Evolutionary conservation across 306 rosid genomes (phyloP).

Genomic region (Begonia fuchsioides): DNA sequence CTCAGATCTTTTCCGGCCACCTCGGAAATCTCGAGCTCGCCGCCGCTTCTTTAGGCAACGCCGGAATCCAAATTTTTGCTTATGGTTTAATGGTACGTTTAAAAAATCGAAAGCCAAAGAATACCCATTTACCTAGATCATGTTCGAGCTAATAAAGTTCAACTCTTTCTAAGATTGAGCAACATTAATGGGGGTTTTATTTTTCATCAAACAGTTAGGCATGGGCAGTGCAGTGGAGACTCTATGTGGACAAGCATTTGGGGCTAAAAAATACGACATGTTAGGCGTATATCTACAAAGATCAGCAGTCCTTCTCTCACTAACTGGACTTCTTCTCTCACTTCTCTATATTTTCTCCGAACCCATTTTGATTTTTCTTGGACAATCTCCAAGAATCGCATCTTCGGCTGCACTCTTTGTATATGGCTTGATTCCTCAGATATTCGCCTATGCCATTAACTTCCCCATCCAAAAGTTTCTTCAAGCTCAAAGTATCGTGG

Average conservation of each 20-base stretch:
- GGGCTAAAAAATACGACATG: conserved; percentile 47
- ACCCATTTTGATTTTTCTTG: conserved; percentile 26
- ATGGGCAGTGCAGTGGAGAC: conserved; percentile 93
- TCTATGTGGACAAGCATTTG: conserved; percentile 65
- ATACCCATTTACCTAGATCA: no score
- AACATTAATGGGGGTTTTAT: no score
- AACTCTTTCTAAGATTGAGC: no score
- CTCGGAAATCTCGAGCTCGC: conserved; percentile 69
- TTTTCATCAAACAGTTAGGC: conserved; percentile 29
- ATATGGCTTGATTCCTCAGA: conserved; percentile 64
- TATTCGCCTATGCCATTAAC: conserved; percentile 57
- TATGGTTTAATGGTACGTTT: conserved; percentile 60
- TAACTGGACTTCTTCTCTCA: conserved; percentile 35
- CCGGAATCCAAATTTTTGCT: conserved; percentile 56
- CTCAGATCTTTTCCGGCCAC: conserved; percentile 61
- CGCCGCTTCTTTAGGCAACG: conserved; percentile 68
- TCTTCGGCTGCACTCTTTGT: conserved; percentile 40
- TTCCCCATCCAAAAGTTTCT: conserved; percentile 75
- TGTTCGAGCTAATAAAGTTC: no score
- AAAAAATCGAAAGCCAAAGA: no score
- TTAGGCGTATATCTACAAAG: conserved; percentile 57
- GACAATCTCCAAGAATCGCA: conserved; percentile 23
- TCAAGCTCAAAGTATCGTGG: conserved; percentile 59
- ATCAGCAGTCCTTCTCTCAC: conserved; percentile 26
- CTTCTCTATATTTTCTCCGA: conserved; percentile 27